Conservation (phyloP, 2,329 filamentous ascomycete genomes). For the Paramyrothecium sp. region DNA sequence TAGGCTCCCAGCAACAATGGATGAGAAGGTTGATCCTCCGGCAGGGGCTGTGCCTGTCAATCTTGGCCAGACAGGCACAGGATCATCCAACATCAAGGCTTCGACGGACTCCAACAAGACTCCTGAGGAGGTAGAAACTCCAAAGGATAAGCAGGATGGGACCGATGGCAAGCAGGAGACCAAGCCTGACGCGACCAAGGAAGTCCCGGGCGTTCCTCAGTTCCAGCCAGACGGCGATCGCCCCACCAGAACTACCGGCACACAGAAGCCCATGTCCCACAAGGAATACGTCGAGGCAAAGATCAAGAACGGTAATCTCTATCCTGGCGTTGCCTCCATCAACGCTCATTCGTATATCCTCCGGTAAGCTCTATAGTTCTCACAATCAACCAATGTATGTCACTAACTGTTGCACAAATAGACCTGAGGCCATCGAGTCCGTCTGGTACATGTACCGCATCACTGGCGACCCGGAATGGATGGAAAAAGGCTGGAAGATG, state of each 20-base stretch:
- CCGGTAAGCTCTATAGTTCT: constrained; percentile 41
- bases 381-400: neutral
- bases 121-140: neutral
- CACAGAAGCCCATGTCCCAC: constrained; percentile 45
- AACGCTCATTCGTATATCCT: constrained; percentile 55
- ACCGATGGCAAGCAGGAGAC: neutral
- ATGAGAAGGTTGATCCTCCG: constrained; percentile 23
- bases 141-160: neutral
- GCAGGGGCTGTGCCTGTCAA: neutral
- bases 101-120: constrained; percentile 1
- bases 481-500: constrained; percentile 85
- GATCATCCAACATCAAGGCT: constrained; percentile 9
- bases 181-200: neutral
- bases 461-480: constrained; percentile 72
- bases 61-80: neutral
- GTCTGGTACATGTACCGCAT: constrained; percentile 91
- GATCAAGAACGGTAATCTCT: constrained; percentile 43
- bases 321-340: constrained; percentile 50
- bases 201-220: neutral
- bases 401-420: constrained; percentile 23
- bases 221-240: constrained; percentile 4
- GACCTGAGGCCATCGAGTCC: constrained; percentile 83
- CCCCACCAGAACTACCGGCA: constrained; percentile 3
- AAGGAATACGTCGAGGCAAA: constrained; percentile 49
- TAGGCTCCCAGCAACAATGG: constrained; percentile 28